Evolutionary conservation across 257 asterid species (phyloP), one percentile per base, ranked within the genome.

Genomic region (Primulina eburnea): DNA sequence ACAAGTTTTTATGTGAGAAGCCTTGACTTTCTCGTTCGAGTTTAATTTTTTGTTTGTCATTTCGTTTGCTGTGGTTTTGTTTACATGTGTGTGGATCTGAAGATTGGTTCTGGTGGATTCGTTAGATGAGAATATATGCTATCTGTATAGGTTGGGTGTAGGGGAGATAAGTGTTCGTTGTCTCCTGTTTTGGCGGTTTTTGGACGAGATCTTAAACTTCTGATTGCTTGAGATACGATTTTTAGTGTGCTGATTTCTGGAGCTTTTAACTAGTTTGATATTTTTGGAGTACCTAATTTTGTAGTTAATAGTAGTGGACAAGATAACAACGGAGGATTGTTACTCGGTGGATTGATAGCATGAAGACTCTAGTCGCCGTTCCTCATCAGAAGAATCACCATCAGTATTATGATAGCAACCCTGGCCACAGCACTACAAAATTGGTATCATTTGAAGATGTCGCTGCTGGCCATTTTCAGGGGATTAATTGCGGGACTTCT

Each of bases 361-460:
- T 86, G 97, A 91, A 86, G 83, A 81, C 93, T 17, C 77, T 89
- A 50, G 79, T 90, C 78, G 82, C 68, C 60, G 95, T 81, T 58
- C 64, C 72, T 70, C 90, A 85, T 71, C 86, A 83, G 72, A 82
- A 82, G 85, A 82, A 78, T 69, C 81, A 70, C 62, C 72, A 73
- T 62, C 90, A 86, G 79, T 83, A 82, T 73, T 65, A 69, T 67
- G 82, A 78, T 68, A 78, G 78, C 68, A 78, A 69, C 32, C 68
- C 35, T 32, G 70, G 71, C 53, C 79, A 71, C 47, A 77, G 78
- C 53, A 61, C 79, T 18, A 62, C 33, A 14, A 77, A 74, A 56
- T 78, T 78, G 62, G 83, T 76, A 14, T 75, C 84, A 1, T 71
- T 79, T 72, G 87, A 76, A 5, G 75, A 85, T 6, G 60, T 80